phyloP scores from a whole-genome alignment of 2,329 filamentous ascomycete genomes.

The Ilyonectria robusta region DNA sequence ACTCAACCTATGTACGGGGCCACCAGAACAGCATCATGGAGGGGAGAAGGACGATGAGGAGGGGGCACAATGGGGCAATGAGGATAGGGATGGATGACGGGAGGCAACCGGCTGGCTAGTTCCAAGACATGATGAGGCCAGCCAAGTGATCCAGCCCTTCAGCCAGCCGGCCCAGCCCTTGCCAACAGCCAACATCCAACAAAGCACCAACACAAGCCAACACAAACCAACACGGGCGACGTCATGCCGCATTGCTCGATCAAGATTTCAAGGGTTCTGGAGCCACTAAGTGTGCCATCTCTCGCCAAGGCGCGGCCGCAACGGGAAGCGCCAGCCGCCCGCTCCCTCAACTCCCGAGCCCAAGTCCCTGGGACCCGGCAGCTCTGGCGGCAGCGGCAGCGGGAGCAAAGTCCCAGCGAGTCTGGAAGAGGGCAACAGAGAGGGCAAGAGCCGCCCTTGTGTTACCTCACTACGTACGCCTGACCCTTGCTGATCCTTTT shows the following conservation, averaged over 20 bases:
- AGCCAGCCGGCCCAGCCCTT: neutral
- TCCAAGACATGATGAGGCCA: neutral
- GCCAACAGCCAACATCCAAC: constrained; percentile 2
- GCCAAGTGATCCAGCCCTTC: neutral
- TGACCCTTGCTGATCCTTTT: constrained; percentile 1
- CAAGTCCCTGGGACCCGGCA: constrained; percentile 38
- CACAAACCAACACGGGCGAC: neutral
- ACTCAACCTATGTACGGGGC: neutral
- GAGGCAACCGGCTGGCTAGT: neutral
- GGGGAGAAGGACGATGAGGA: no score
- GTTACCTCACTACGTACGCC: neutral
- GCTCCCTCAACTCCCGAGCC: constrained; percentile 21
- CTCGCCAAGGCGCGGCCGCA: constrained; percentile 45
- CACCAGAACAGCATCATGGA: no score
- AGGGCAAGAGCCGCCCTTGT: constrained; percentile 26
- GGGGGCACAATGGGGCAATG: no score
- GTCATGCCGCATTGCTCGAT: constrained; percentile 24
- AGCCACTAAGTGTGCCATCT: neutral
- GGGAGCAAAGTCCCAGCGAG: neutral
- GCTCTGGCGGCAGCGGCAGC: constrained; percentile 19
- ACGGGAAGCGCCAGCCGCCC: constrained; percentile 37
- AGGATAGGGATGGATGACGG: neutral
- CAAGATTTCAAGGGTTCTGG: constrained; percentile 20
- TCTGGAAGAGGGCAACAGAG: neutral
- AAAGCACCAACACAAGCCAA: no score